phyloP scores from a whole-genome alignment of 2,329 filamentous ascomycete species.

The Tricladium varicosporioides region DNA sequence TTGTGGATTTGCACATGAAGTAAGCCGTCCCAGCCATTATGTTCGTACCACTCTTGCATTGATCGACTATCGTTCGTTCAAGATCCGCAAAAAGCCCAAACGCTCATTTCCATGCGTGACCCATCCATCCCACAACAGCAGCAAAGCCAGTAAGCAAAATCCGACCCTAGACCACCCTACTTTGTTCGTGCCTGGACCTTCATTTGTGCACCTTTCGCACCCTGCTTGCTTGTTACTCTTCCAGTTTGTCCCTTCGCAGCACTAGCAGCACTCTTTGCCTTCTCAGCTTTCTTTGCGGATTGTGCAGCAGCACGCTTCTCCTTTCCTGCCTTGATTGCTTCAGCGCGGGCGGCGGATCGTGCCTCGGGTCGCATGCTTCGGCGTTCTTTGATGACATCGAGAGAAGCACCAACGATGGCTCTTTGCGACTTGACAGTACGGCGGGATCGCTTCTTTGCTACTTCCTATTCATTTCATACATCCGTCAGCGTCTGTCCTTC shows the following conservation, averaged over 20 bases:
- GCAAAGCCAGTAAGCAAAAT: constrained; percentile 28
- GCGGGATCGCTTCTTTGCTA: constrained; percentile 99
- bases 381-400: constrained; percentile 99
- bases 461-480: constrained; percentile 65
- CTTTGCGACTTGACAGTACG: constrained; percentile 98
- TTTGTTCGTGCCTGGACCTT: constrained; percentile 87
- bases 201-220: constrained; percentile 81
- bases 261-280: constrained; percentile 84
- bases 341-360: constrained; percentile 82
- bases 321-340: constrained; percentile 97
- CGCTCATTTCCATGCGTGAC: constrained; percentile 31
- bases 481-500: constrained; percentile 16
- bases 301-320: constrained; percentile 91
- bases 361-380: constrained; percentile 92
- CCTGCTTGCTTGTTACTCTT: constrained; percentile 94
- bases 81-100: constrained; percentile 29
- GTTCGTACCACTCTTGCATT: constrained; percentile 32
- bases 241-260: constrained; percentile 74
- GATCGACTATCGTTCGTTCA: constrained; percentile 32
- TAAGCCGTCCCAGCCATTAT: neutral
- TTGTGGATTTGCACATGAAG: no score
- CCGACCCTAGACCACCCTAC: constrained; percentile 49
- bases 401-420: constrained; percentile 97
- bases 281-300: constrained; percentile 97
- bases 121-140: constrained; percentile 21